Evolutionary conservation across 2,329 filamentous ascomycete species (phyloP), one percentile per base, ranked within the genome.

Genomic region (Massarina eburnea): DNA sequence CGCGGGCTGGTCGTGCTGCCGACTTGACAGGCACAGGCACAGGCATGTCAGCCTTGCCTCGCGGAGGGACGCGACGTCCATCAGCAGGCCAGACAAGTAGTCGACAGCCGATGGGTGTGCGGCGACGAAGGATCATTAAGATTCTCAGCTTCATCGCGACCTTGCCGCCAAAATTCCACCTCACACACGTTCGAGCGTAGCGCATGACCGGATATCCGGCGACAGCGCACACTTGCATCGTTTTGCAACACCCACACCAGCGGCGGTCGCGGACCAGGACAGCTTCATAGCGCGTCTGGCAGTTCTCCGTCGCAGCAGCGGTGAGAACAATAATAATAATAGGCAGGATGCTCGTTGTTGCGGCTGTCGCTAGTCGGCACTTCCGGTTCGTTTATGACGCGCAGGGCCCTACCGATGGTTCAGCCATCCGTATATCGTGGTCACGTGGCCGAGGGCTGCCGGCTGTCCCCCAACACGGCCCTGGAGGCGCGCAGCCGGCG

Each of bases 361-460:
- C 43, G 49, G 58, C 52, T 62, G 8, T 19, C 58, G 58, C 57
- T 62, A 61, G 48, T 59, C 59, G 58, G 61, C 54, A 58, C 41
- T 52, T 55, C 49, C 49, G 44, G 44, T 43, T 51, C 34, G 43
- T 43, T 54, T 49, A 68, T 66, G 64, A 65, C 60, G 59, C 60
- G 62, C 63, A 68, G 61, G 47, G 46, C 44, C 48, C 44, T 18
- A 19, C 21, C 59, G 55, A 48, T 51, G 30, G 50, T 48, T 48
- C 55, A 53, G 51, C 47, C 53, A 53, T 48, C 49, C 45, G 52
- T 45, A 55, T 55, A 58, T 65, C 64, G n/a, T n/a, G n/a, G n/a
- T 67, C 62, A 66, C 63, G 64, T 68, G 64, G 64, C 59, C 55
- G 49, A 51, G 51, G 57, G 46, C 37, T 55, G 35, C n/a, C n/a